These are phyloP conservation scores for Fusarium sp. DNA, from an alignment of 2,329 filamentous ascomycete species.

Conservation along the genomic window DNA sequence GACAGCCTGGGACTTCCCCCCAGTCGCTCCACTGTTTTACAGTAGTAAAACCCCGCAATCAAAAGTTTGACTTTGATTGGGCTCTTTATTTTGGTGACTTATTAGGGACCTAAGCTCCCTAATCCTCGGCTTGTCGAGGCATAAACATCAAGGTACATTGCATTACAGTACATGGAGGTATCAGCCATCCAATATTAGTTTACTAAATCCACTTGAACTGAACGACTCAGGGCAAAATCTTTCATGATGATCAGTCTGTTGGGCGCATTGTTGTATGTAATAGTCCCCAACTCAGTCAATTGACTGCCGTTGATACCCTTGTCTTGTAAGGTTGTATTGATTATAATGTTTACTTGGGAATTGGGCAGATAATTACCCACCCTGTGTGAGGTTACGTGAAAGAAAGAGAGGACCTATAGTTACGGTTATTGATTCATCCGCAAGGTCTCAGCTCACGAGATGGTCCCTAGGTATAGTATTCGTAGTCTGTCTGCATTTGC, in stretches of 20 bases:
- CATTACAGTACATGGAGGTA: background rate
- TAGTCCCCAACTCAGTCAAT: background rate
- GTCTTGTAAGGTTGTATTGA: constrained; percentile 7
- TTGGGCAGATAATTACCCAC: constrained; percentile 18
- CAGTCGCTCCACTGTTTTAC: constrained; percentile 10
- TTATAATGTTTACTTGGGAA: constrained; percentile 4
- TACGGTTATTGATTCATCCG: constrained; percentile 20
- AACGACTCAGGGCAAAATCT: background rate
- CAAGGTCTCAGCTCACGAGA: constrained; percentile 8
- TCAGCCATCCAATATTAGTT: constrained; percentile 30
- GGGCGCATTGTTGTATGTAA: background rate
- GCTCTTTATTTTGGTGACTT: constrained; percentile 7
- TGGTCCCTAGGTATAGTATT: background rate
- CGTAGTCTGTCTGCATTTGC: constrained; percentile 17
- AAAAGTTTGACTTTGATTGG: constrained; percentile 31
- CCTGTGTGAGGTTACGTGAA: constrained; percentile 14
- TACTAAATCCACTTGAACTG: constrained; percentile 22
- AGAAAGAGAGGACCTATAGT: background rate
- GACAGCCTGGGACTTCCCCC: constrained; percentile 37
- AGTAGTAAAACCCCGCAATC: constrained; percentile 43
- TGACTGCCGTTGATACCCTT: constrained; percentile 12
- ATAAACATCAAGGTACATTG: constrained; percentile 13
- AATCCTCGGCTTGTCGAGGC: constrained; percentile 25
- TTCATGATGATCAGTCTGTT: constrained; percentile 34
- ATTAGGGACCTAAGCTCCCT: background rate